These are phyloP conservation scores for Lipomyces mesembrius DNA, from an alignment of 805 yeast genomes.

Conservation along the genomic window DNA sequence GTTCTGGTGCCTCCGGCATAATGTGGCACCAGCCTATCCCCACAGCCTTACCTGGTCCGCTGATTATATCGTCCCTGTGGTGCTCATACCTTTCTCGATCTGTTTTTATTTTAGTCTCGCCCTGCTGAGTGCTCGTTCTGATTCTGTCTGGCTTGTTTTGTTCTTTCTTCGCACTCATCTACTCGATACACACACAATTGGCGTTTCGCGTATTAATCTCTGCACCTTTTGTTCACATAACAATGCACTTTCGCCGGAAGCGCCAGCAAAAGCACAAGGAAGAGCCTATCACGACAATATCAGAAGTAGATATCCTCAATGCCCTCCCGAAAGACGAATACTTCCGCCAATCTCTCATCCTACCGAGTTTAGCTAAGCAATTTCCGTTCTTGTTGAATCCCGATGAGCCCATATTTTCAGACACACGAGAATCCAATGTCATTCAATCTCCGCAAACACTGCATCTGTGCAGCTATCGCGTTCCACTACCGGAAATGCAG, in stretches of 20 bases:
- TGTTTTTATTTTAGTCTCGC: not conserved
- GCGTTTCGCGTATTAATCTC: not conserved
- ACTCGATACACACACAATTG: not conserved
- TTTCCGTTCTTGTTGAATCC: constrained; percentile 11
- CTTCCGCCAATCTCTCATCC: constrained; percentile 24
- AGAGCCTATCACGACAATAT: not conserved
- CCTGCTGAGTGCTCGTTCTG: not conserved
- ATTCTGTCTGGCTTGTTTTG: not conserved
- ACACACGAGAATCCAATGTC: not conserved
- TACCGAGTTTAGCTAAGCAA: constrained; percentile 20
- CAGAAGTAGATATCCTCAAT: constrained; percentile 13
- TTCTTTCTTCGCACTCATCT: not conserved
- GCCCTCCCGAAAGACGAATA: constrained; percentile 20
- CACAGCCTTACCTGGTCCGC: not conserved
- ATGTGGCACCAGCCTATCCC: not conserved
- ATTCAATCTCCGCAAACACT: not conserved
- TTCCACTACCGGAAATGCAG: constrained; percentile 1
- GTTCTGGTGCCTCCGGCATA: not conserved
- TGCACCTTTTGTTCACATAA: not conserved
- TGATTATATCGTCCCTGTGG: not conserved
- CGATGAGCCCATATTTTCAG: not conserved
- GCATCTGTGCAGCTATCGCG: not conserved
- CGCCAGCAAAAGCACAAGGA: not conserved
- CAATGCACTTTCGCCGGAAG: constrained; percentile 1
- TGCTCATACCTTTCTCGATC: not conserved